A percentile compares a stretch with the other conserved stretches of the same genome.
Conservation (phyloP, 306 rosid genomes). For the Castanospermum australe region DNA sequence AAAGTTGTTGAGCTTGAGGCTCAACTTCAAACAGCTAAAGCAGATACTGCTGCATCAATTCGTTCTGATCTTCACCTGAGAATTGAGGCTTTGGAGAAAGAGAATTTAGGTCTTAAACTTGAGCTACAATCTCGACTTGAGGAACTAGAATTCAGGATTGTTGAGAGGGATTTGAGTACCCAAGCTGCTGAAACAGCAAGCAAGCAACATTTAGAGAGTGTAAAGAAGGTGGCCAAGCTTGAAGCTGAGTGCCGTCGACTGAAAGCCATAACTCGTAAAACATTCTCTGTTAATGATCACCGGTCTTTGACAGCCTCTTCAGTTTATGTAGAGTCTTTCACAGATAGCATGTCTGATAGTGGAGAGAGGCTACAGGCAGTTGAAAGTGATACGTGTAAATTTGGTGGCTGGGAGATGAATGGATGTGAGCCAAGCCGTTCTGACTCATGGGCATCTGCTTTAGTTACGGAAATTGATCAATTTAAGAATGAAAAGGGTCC, state of each 20-base stretch:
- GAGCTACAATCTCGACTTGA: slow-evolving; percentile 60
- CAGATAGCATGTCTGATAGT: slow-evolving; percentile 61
- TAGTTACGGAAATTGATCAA: slow-evolving; percentile 37
- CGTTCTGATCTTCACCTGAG: slow-evolving; percentile 41
- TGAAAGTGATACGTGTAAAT: slow-evolving; percentile 41
- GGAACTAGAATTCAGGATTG: slow-evolving; percentile 56
- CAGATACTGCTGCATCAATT: slow-evolving; percentile 44
- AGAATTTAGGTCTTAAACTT: slow-evolving; percentile 52
- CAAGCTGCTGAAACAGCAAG: slow-evolving; percentile 81
- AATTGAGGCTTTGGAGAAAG: slow-evolving; percentile 53
- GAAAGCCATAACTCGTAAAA: slow-evolving; percentile 50
- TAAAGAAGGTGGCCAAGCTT: slow-evolving; percentile 71
- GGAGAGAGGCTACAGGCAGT: slow-evolving; percentile 51
- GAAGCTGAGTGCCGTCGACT: slow-evolving; percentile 78
- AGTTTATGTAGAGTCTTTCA: slow-evolving; percentile 46
- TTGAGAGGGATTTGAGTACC: slow-evolving; percentile 71
- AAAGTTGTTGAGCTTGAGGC: slow-evolving; percentile 56
- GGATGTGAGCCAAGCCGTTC: slow-evolving; percentile 42
- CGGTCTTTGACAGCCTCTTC: slow-evolving; percentile 50
- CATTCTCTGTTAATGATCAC: slow-evolving; percentile 35
- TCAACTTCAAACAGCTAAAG: slow-evolving; percentile 63
- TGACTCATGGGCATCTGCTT: slow-evolving; percentile 43
- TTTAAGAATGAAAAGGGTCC: slow-evolving; percentile 35
- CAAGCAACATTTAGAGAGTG: slow-evolving; percentile 68
- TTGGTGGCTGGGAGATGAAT: slow-evolving; percentile 35